Percentiles rank a stretch among this genome's conserved stretches.
Evolutionary conservation across 495 filamentous ascomycete genomes (phyloP).

Genomic region (Hypomontagnella monticulosa): DNA sequence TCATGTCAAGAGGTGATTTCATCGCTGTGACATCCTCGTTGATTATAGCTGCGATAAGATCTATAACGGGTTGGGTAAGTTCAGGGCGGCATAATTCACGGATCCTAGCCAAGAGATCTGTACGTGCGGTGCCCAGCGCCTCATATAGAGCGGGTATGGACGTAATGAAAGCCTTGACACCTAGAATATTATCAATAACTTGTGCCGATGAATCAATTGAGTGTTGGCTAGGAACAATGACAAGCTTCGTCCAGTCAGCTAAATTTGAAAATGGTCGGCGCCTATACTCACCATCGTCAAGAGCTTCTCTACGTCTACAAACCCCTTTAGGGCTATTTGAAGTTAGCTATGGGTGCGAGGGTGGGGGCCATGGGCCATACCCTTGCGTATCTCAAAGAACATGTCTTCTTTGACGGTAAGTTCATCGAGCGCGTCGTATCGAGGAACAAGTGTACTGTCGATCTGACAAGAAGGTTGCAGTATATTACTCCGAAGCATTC

Average conservation of each 20-base stretch:
- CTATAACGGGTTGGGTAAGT: slow-evolving; percentile 66
- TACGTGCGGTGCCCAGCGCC: slow-evolving; percentile 71
- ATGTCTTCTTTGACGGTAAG: slow-evolving; percentile 85
- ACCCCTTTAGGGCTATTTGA: slow-evolving; percentile 70
- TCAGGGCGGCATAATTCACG: slow-evolving; percentile 72
- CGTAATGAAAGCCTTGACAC: slow-evolving; percentile 82
- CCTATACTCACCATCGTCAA: slow-evolving; percentile 63
- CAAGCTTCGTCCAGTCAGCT: slow-evolving; percentile 48
- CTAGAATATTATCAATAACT: slow-evolving; percentile 84
- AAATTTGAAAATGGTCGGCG: background rate
- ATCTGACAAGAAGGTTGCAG: slow-evolving; percentile 87
- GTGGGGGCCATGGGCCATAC: slow-evolving; percentile 43
- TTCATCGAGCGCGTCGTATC: slow-evolving; percentile 88
- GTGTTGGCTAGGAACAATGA: slow-evolving; percentile 60
- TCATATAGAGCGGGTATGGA: slow-evolving; percentile 73
- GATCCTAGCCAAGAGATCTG: slow-evolving; percentile 71
- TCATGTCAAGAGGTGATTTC: slow-evolving; percentile 81
- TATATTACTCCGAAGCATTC: slow-evolving; percentile 81
- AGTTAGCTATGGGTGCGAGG: slow-evolving; percentile 19
- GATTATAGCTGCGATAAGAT: slow-evolving; percentile 74
- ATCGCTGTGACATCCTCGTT: slow-evolving; percentile 85
- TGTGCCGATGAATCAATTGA: slow-evolving; percentile 76
- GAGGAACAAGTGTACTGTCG: slow-evolving; percentile 64
- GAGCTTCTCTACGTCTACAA: slow-evolving; percentile 75
- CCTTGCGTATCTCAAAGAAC: slow-evolving; percentile 79